Conservation (phyloP, 1,284 basidiomycete species). For the Mycena citricolor region DNA sequence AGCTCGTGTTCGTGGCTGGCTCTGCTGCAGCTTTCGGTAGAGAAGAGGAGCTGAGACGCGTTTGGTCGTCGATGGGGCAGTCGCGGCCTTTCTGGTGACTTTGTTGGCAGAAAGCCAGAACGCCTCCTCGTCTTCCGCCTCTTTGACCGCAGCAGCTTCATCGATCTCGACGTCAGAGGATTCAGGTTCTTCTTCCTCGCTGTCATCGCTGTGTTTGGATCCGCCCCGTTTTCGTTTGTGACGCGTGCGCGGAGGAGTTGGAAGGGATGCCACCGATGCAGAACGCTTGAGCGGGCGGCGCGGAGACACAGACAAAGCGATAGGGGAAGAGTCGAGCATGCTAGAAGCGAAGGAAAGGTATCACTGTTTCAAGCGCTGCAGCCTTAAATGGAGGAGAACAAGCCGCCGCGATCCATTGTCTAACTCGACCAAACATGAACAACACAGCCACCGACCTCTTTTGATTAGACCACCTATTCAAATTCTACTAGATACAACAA, state of each 20-base stretch:
- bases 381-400: too few relatives aligned
- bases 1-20: slow-evolving; percentile 21
- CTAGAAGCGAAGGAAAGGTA: slow-evolving; percentile 13
- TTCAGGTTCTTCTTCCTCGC: slow-evolving; percentile 20
- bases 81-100: background rate
- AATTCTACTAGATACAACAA: too few relatives aligned
- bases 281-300: slow-evolving; percentile 34
- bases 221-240: slow-evolving; percentile 32
- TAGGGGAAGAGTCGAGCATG: slow-evolving; percentile 23
- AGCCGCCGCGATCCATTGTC: too few relatives aligned
- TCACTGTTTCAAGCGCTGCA: slow-evolving; percentile 16
- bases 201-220: slow-evolving; percentile 22
- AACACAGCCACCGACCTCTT: too few relatives aligned
- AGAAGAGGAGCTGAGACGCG: slow-evolving; percentile 21
- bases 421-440: too few relatives aligned
- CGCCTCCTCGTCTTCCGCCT: slow-evolving; percentile 19
- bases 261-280: slow-evolving; percentile 37
- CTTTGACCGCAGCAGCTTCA: slow-evolving; percentile 14
- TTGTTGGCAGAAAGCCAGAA: slow-evolving; percentile 18
- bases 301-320: slow-evolving; percentile 4
- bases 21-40: slow-evolving; percentile 19
- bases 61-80: slow-evolving; percentile 6
- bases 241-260: slow-evolving; percentile 36
- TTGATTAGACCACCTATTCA: too few relatives aligned
- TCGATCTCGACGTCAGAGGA: slow-evolving; percentile 20